Percentiles rank a stretch among this genome's conserved stretches.
Evolutionary conservation across 2,329 filamentous ascomycete genomes (phyloP).

Genomic region (Curvularia sp.): DNA sequence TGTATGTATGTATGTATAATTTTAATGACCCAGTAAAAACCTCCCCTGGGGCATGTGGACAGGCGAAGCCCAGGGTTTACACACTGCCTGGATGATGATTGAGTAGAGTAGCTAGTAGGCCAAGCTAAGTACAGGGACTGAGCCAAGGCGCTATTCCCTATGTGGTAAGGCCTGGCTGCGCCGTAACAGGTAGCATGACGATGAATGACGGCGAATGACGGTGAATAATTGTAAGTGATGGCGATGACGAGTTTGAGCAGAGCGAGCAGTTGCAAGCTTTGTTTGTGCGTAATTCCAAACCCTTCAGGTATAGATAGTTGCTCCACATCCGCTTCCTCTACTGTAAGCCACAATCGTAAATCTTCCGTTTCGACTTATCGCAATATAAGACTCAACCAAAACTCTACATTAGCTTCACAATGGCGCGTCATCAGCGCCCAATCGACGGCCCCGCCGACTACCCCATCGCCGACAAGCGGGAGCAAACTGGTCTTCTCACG

Average conservation of each 20-base stretch:
- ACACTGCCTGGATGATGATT: no score
- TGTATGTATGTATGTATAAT: no score
- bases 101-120: no score
- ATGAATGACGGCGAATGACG: constrained; percentile 2
- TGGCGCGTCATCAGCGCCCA: constrained; percentile 19
- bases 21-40: no score
- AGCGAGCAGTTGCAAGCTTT: background rate
- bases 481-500: constrained; percentile 41
- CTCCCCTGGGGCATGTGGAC: no score
- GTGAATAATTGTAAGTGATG: constrained; percentile 8
- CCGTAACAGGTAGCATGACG: no score
- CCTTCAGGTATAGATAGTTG: background rate
- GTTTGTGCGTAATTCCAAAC: background rate
- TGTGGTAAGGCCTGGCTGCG: no score
- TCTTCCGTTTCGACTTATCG: no score
- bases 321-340: background rate
- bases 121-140: no score
- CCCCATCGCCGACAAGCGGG: constrained; percentile 25
- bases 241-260: background rate
- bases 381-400: no score
- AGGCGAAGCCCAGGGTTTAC: no score
- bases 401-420: constrained; percentile 1
- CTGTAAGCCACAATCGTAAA: background rate
- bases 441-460: constrained; percentile 26
- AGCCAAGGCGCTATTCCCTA: no score